Percentiles rank a stretch among this genome's conserved stretches.
These are phyloP conservation scores for Psidium friedrichsthalianum DNA, from an alignment of 345 rosid genomes.

Conservation along the genomic window DNA sequence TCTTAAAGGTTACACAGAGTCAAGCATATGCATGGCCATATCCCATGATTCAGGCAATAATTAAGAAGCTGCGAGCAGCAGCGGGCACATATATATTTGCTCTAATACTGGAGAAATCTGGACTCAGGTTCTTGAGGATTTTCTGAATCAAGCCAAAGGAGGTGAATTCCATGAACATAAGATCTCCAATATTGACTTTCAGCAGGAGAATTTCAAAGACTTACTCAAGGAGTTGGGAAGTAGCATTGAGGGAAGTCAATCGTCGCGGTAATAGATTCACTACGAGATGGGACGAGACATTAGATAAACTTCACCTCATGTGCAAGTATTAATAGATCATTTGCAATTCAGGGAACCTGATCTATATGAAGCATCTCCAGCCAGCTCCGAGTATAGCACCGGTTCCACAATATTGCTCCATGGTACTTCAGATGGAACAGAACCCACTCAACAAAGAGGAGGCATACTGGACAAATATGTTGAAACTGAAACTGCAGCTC, in stretches of 20 bases:
- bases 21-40: not conserved
- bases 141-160: conserved; percentile 58
- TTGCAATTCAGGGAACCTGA: conserved; percentile 57
- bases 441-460: conserved; percentile 22
- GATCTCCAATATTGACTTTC: conserved; percentile 53
- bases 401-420: conserved; percentile 57
- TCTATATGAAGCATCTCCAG: conserved; percentile 69
- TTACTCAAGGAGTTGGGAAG: conserved; percentile 58
- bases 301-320: not conserved
- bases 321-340: conserved; percentile 4
- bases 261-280: conserved; percentile 27
- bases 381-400: conserved; percentile 85
- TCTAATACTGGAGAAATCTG: not conserved
- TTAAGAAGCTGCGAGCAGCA: not conserved
- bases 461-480: conserved; percentile 3
- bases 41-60: not conserved
- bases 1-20: not conserved
- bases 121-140: conserved; percentile 76
- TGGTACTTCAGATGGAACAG: conserved; percentile 26
- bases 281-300: not conserved
- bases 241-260: conserved; percentile 46
- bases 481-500: conserved; percentile 2
- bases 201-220: conserved; percentile 64
- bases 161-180: conserved; percentile 34
- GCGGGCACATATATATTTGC: not conserved